phyloP scores from a whole-genome alignment of 2,329 filamentous ascomycete species.

The Talaromyces verruculosus region DNA sequence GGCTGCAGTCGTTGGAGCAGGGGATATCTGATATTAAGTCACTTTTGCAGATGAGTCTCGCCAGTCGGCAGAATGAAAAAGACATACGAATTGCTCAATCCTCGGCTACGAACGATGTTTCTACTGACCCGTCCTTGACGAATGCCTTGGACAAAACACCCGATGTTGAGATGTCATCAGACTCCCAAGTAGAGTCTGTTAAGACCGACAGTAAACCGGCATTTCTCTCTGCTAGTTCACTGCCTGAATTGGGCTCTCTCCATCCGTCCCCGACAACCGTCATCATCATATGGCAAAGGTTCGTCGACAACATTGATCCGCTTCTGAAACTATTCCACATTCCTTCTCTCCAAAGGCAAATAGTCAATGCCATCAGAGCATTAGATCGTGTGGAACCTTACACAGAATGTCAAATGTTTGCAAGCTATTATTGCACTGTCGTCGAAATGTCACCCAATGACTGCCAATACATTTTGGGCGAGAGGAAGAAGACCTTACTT shows the following conservation, averaged over 20 bases:
- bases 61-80: not conserved
- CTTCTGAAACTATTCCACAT: constrained; percentile 5
- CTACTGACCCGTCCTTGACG: not conserved
- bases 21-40: not conserved
- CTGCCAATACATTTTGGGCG: not conserved
- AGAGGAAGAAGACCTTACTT: not conserved
- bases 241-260: not conserved
- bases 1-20: not conserved
- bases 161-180: not conserved
- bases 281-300: constrained; percentile 15
- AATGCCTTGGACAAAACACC: not conserved
- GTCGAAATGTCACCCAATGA: not conserved
- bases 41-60: not conserved
- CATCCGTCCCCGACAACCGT: not conserved
- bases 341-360: not conserved
- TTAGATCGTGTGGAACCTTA: not conserved
- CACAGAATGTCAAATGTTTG: constrained; percentile 10
- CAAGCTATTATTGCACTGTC: constrained; percentile 3
- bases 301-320: constrained; percentile 10
- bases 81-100: not conserved
- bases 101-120: not conserved
- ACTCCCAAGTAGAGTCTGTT: too few species aligned
- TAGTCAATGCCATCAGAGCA: not conserved
- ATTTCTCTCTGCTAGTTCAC: not conserved
- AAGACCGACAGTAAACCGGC: not conserved